A percentile compares a stretch with the other conserved stretches of the same genome.
Evolutionary conservation across 2,329 filamentous ascomycete species (phyloP).

Genomic region (Diaporthe citri): DNA sequence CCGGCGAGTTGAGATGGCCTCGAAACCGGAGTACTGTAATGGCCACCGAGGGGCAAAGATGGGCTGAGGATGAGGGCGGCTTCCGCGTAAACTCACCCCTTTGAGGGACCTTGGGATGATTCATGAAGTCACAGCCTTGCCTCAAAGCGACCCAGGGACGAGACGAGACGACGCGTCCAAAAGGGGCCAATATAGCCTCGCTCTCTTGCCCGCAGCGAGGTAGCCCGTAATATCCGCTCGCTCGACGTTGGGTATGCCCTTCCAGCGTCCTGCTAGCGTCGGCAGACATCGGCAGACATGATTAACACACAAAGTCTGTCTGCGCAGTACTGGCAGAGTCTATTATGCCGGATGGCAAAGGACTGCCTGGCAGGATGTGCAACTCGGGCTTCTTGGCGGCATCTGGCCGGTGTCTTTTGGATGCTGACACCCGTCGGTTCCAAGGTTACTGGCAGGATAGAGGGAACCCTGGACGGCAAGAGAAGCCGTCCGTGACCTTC

Average conservation of each 20-base stretch:
- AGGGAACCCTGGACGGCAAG: not conserved
- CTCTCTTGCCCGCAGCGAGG: conserved; percentile 1
- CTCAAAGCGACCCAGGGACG: conserved; percentile 20
- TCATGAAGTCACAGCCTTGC: conserved; percentile 19
- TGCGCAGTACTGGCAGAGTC: not conserved
- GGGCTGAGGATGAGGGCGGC: conserved; percentile 23
- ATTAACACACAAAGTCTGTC: not conserved
- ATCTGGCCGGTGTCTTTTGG: conserved; percentile 15
- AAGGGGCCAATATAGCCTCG: conserved; percentile 16
- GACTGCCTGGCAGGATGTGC: not conserved
- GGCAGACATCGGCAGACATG: not conserved
- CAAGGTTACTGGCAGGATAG: conserved; percentile 7
- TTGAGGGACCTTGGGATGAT: conserved; percentile 12
- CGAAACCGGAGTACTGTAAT: conserved; percentile 26
- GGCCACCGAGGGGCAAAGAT: conserved; percentile 8
- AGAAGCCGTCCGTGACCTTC: not conserved
- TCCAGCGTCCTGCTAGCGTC: not conserved
- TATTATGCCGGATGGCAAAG: not conserved
- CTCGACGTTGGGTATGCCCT: not conserved
- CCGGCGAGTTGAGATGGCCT: conserved; percentile 27
- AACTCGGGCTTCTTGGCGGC: conserved; percentile 6
- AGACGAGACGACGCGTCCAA: conserved; percentile 6
- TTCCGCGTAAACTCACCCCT: conserved; percentile 12
- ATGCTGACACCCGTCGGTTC: conserved; percentile 19
- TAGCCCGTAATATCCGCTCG: not conserved